Conservation (phyloP, 73 alveolate species). For the Paramecium caudatum region DNA sequence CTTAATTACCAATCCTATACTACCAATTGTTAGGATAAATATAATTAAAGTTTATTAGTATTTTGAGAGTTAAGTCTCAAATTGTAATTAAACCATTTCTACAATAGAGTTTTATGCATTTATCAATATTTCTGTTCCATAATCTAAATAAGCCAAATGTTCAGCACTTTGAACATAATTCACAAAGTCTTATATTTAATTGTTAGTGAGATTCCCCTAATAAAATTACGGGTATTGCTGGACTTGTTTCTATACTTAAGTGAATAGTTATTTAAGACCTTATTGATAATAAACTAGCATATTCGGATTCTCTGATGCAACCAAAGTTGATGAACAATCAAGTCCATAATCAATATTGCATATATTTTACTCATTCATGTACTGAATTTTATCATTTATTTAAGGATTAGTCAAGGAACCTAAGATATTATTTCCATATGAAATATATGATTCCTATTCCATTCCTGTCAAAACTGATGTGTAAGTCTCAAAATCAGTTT, state of each 20-base stretch:
- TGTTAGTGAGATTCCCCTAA: not conserved
- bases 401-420: not conserved
- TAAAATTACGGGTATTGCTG: not conserved
- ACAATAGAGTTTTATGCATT: not conserved
- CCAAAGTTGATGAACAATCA: conserved; percentile 4
- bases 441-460: not conserved
- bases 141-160: conserved; percentile 19
- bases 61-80: not conserved
- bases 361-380: not conserved
- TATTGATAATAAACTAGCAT: not conserved
- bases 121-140: not conserved
- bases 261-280: not conserved
- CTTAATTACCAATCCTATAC: not conserved
- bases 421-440: not conserved
- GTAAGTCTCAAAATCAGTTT: not conserved
- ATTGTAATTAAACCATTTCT: not conserved
- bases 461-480: not conserved
- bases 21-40: not conserved
- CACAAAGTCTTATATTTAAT: not conserved
- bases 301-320: not conserved
- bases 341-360: not conserved
- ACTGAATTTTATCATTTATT: not conserved
- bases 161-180: not conserved
- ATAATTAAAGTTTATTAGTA: not conserved
- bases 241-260: not conserved